Evolutionary conservation across 805 yeast genomes (phyloP).

Genomic region (Yamadazyma tumulicola): DNA sequence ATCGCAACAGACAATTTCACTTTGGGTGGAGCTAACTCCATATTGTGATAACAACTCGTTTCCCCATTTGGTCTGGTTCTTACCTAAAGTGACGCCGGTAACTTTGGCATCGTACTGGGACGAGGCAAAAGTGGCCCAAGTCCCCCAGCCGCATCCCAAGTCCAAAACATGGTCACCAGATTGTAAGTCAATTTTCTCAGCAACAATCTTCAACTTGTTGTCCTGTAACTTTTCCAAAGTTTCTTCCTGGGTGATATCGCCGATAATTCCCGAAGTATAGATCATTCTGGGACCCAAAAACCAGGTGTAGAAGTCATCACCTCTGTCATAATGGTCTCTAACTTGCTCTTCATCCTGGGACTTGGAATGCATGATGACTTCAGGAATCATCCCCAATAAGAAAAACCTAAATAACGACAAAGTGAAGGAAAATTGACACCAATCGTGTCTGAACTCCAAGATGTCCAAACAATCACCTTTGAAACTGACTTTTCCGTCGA

Average conservation of each 20-base stretch:
- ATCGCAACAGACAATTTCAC: slow-evolving; percentile 75
- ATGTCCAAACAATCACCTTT: slow-evolving; percentile 85
- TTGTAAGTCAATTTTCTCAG: slow-evolving; percentile 76
- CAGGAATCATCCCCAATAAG: slow-evolving; percentile 86
- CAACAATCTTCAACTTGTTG: slow-evolving; percentile 81
- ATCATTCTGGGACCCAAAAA: slow-evolving; percentile 93
- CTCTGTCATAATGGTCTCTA: slow-evolving; percentile 92
- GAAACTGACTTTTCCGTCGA: slow-evolving; percentile 78
- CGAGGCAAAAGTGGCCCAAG: slow-evolving; percentile 81
- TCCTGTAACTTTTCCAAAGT: slow-evolving; percentile 80
- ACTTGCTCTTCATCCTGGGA: slow-evolving; percentile 97
- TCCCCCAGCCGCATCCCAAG: slow-evolving; percentile 96
- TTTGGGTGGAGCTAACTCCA: slow-evolving; percentile 66
- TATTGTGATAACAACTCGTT: slow-evolving; percentile 63
- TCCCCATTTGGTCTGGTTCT: slow-evolving; percentile 90
- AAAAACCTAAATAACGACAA: slow-evolving; percentile 72
- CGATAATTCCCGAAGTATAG: slow-evolving; percentile 82
- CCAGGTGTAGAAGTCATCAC: slow-evolving; percentile 93
- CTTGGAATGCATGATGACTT: slow-evolving; percentile 85
- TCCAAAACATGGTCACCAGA: slow-evolving; percentile 76
- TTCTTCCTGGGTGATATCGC: slow-evolving; percentile 69
- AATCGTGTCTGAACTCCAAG: slow-evolving; percentile 85
- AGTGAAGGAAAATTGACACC: slow-evolving; percentile 83
- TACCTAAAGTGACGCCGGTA: slow-evolving; percentile 88
- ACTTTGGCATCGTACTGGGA: slow-evolving; percentile 79